Evolutionary conservation across 768 basidiomycete genomes (phyloP), one percentile per base, ranked within the genome.

Genomic region (Heimioporus sp.): DNA sequence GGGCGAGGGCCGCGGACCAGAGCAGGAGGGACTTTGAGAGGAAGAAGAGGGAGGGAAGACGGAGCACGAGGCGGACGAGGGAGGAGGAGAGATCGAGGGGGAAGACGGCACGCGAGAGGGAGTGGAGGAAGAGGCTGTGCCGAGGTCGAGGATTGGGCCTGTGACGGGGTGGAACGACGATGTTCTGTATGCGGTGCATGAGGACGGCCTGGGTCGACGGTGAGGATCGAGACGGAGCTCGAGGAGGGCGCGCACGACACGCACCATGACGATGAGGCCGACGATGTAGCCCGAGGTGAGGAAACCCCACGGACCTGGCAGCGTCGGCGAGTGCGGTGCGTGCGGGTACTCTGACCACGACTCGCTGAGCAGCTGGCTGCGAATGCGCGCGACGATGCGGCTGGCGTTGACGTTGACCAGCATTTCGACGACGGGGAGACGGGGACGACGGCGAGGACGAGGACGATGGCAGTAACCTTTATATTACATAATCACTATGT

Each of bases 171-270:
- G 89, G 89, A 0, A 87, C 81, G 41, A 90, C 82, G 39, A 88
- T 80, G 64, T 90, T 83, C 59, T 90, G 89, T 52, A 91, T 86
- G 28, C 89, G 79, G 58, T 90, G 86, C 52, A 90, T 68, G 28
- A 90, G 62, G 43, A 91, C 68, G 12, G 81, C 85, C 87, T 89
- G 58, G 15, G 53, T 10, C 20, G 16, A 16, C n/a, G 13, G 37
- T 13, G 28, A 11, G 43, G 39, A 4, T 21, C 11, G 17, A 34
- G n/a, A n/a, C n/a, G n/a, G n/a, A n/a, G n/a, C n/a, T n/a, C n/a
- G n/a, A n/a, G n/a, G n/a, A n/a, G n/a, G n/a, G n/a, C n/a, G n/a
- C n/a, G n/a, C n/a, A n/a, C n/a, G n/a, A n/a, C n/a, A 9, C 66
- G 75, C 62, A 87, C 87, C 81, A 88, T 81, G 31, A 83, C 57